Evolutionary conservation across 2,329 filamentous ascomycete genomes (phyloP).

Genomic region (Colletotrichum tabaci): DNA sequence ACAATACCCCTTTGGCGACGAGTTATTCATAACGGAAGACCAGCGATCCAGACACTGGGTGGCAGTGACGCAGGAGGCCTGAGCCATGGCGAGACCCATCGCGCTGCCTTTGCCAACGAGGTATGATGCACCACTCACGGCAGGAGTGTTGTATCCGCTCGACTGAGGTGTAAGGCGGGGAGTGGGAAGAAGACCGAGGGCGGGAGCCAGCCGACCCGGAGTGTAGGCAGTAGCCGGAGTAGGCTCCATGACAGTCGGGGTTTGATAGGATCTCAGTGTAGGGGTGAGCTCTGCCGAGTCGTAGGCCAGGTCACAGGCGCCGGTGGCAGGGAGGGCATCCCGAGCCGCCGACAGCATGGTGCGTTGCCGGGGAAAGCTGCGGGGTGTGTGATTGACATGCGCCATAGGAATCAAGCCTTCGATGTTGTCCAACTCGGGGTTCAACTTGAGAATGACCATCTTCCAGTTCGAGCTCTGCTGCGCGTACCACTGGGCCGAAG

Average conservation of each 20-base stretch:
- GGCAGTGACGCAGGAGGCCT: constrained; percentile 62
- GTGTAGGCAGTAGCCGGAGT: constrained; percentile 59
- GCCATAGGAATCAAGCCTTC: constrained; percentile 63
- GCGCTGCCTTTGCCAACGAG: constrained; percentile 66
- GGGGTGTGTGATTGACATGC: constrained; percentile 52
- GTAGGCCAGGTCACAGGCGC: constrained; percentile 48
- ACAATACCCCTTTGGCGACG: constrained; percentile 67
- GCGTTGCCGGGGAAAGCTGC: constrained; percentile 55
- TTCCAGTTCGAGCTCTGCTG: constrained; percentile 71
- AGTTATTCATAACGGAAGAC: constrained; percentile 58
- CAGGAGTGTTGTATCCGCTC: constrained; percentile 72
- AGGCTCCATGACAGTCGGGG: constrained; percentile 67
- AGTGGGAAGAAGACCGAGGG: constrained; percentile 70
- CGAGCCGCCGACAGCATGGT: constrained; percentile 61
- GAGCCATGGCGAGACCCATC: constrained; percentile 74
- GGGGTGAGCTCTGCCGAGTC: constrained; percentile 59
- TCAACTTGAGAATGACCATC: constrained; percentile 69
- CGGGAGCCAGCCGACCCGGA: constrained; percentile 64
- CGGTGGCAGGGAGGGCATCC: constrained; percentile 49
- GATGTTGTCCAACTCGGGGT: constrained; percentile 72
- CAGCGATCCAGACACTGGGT: constrained; percentile 69
- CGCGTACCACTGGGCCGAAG: constrained; percentile 58
- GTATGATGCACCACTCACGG: constrained; percentile 67
- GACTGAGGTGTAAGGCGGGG: constrained; percentile 71
- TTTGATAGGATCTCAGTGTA: constrained; percentile 57